Conservation (phyloP, 2,329 filamentous ascomycete genomes). For the Scytalidium lignicola region DNA sequence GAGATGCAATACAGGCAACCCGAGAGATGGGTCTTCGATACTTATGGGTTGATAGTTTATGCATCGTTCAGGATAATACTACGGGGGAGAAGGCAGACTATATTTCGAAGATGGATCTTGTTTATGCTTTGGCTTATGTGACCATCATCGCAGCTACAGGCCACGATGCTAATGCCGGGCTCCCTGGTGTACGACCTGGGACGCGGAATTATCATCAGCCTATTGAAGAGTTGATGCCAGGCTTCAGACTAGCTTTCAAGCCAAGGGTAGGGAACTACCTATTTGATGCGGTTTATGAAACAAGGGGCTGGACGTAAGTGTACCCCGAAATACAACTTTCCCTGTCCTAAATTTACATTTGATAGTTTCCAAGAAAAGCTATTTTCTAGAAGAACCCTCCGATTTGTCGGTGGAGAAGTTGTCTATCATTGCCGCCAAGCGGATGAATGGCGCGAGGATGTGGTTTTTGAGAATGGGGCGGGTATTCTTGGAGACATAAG, state of each 20-base stretch:
- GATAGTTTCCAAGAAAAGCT: not conserved
- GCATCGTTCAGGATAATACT: not conserved
- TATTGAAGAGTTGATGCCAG: not conserved
- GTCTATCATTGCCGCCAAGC: not conserved
- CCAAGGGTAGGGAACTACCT: not conserved
- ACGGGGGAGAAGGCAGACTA: not conserved
- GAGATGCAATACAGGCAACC: not conserved
- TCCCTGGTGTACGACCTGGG: not conserved
- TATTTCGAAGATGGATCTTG: not conserved
- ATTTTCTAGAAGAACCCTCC: not conserved
- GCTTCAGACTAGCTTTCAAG: not conserved
- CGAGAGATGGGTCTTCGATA: not conserved
- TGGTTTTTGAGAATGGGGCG: not conserved
- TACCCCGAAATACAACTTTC: no score
- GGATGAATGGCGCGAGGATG: not conserved
- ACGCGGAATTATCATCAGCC: not conserved
- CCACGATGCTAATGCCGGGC: not conserved
- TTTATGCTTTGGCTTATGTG: not conserved
- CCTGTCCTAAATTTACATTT: no score
- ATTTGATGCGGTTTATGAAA: not conserved
- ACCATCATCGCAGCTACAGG: not conserved
- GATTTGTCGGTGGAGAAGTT: not conserved
- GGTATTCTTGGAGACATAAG: not conserved
- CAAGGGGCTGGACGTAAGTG: not conserved
- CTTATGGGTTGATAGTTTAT: not conserved